These are phyloP conservation scores for Amylostereum chailletii DNA, from an alignment of 1,284 basidiomycete species.

Conservation along the genomic window DNA sequence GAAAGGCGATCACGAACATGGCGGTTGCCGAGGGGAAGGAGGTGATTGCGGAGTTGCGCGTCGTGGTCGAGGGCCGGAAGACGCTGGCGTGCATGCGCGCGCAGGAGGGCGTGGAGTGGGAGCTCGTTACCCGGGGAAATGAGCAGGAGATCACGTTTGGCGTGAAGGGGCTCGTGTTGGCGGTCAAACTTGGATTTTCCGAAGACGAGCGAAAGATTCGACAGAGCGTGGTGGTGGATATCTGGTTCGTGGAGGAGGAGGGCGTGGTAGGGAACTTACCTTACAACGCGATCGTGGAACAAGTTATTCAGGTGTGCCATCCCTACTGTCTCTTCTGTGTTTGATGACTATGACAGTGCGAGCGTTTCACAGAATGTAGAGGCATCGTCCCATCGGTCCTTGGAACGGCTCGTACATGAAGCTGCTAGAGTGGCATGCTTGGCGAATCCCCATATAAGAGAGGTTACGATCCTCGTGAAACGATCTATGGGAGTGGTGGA, in stretches of 20 bases:
- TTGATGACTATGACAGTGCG: not conserved
- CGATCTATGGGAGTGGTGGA: conserved; percentile 1
- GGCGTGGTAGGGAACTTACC: conserved; percentile 5
- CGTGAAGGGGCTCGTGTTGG: conserved; percentile 4
- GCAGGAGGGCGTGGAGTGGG: conserved; percentile 7
- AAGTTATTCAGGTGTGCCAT: conserved; percentile 7
- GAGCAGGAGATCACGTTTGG: conserved; percentile 3
- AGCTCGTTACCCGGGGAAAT: conserved; percentile 1
- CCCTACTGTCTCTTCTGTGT: not conserved
- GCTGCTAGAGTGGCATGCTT: conserved; percentile 3
- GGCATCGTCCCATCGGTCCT: conserved; percentile 2
- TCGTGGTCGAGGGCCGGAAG: conserved; percentile 7
- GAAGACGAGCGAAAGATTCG: conserved; percentile 2
- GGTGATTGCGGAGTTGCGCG: conserved; percentile 2
- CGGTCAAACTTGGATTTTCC: conserved; percentile 4
- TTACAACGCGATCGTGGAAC: conserved; percentile 7
- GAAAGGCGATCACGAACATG: conserved; percentile 1
- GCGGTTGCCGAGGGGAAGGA: conserved; percentile 1
- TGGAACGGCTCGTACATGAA: conserved; percentile 11
- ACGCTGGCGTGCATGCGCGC: conserved; percentile 6
- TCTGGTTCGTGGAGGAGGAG: conserved; percentile 8
- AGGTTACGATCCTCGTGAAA: conserved; percentile 8
- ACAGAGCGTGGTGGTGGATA: conserved; percentile 8
- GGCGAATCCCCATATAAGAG: conserved; percentile 3
- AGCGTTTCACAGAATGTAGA: conserved; percentile 5